phyloP scores from a whole-genome alignment of 2,329 filamentous ascomycete genomes.

The Mycosphaerella arachidis region DNA sequence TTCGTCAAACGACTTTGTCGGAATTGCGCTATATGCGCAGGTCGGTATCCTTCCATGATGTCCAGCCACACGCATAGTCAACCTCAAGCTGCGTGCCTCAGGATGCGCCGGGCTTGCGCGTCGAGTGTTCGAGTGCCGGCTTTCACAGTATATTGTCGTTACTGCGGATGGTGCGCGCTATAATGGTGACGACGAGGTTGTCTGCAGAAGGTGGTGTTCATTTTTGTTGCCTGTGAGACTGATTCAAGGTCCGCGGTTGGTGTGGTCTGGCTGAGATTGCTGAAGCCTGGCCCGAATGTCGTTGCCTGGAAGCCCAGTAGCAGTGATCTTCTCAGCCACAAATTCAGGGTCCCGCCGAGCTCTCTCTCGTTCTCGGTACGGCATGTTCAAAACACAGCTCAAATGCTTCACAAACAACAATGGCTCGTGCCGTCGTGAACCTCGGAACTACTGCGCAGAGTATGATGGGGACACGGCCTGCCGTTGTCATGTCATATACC shows the following conservation, averaged over 20 bases:
- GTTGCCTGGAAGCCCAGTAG: constrained; percentile 6
- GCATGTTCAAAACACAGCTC: no score
- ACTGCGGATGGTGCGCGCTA: neutral
- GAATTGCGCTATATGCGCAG: constrained; percentile 11
- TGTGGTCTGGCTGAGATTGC: neutral
- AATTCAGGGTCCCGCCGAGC: constrained; percentile 3
- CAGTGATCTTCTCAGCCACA: constrained; percentile 1
- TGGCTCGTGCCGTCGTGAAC: neutral
- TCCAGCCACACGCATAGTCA: constrained; percentile 1
- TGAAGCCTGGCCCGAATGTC: constrained; percentile 10
- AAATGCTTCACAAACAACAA: neutral
- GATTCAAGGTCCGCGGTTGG: neutral
- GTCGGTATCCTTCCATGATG: constrained; percentile 14
- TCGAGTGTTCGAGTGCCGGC: neutral
- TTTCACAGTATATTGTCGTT: neutral
- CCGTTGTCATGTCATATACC: neutral
- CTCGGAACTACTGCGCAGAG: neutral
- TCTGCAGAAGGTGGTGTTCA: neutral
- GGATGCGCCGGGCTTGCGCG: constrained; percentile 1
- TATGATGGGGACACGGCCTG: neutral
- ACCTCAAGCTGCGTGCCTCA: neutral
- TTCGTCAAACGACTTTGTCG: constrained; percentile 51
- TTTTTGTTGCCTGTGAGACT: neutral
- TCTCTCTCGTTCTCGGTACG: neutral
- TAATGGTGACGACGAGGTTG: neutral